Conservation (phyloP, 2,329 filamentous ascomycete species). For the Aspergillus proliferans region DNA sequence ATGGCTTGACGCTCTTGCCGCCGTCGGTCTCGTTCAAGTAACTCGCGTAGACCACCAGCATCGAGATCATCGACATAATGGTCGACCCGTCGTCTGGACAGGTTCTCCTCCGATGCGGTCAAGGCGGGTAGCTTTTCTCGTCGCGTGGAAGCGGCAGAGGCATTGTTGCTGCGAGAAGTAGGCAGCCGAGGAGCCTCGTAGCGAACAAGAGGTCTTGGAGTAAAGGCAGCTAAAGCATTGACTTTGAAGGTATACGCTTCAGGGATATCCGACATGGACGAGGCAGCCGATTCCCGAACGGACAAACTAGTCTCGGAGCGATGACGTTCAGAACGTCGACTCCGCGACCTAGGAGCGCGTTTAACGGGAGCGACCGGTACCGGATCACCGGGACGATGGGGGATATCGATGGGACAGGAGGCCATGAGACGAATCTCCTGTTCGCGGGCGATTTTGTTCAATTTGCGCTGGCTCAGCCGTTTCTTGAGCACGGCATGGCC, state of each 20-base stretch:
- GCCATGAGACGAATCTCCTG: constrained; percentile 85
- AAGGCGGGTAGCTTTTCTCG: constrained; percentile 48
- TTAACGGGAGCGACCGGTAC: constrained; percentile 42
- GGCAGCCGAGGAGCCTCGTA: constrained; percentile 60
- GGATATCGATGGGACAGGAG: constrained; percentile 57
- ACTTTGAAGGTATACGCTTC: constrained; percentile 74
- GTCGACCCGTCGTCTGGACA: constrained; percentile 58
- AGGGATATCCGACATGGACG: constrained; percentile 66
- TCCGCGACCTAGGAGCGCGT: constrained; percentile 42
- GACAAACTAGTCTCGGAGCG: constrained; percentile 71
- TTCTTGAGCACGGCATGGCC: constrained; percentile 55
- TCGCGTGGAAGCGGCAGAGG: constrained; percentile 44
- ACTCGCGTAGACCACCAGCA: constrained; percentile 73
- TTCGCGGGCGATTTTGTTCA: constrained; percentile 70
- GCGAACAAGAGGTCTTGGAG: constrained; percentile 76
- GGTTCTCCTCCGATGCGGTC: constrained; percentile 56
- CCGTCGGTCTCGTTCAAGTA: constrained; percentile 84
- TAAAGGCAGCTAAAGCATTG: constrained; percentile 71
- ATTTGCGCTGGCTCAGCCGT: constrained; percentile 70
- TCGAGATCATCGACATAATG: constrained; percentile 77
- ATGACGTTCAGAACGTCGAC: constrained; percentile 54
- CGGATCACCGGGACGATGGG: constrained; percentile 45
- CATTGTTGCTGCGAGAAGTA: constrained; percentile 40
- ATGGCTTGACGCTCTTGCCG: constrained; percentile 68
- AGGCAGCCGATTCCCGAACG: constrained; percentile 66